These are phyloP conservation scores for Pestalotiopsis sp. DNA, from an alignment of 2,329 filamentous ascomycete species.

Conservation along the genomic window DNA sequence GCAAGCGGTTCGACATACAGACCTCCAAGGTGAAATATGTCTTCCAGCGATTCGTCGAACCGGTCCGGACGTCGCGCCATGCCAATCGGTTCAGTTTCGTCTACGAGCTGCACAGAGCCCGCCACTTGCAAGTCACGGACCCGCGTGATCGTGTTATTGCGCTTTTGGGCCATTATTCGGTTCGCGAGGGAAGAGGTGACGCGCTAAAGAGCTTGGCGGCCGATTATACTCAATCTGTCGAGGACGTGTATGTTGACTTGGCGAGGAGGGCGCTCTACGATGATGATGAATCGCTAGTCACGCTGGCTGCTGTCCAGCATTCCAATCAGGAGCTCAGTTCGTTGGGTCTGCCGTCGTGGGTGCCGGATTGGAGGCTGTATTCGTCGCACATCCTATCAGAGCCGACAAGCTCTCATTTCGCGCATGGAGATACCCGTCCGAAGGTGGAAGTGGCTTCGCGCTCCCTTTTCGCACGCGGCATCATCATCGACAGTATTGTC, in stretches of 20 bases:
- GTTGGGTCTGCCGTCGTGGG: neutral
- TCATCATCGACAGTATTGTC: neutral
- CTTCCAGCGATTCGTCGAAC: neutral
- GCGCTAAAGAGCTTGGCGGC: neutral
- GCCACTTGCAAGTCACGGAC: neutral
- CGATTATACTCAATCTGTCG: neutral
- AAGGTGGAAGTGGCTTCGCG: neutral
- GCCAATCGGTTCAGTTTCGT: neutral
- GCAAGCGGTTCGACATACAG: neutral
- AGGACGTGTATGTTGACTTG: neutral
- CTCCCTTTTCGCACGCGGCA: neutral
- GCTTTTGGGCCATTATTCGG: neutral
- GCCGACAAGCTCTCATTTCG: neutral
- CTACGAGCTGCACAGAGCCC: neutral
- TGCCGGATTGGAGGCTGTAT: neutral
- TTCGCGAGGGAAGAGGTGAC: neutral
- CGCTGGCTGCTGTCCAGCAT: neutral
- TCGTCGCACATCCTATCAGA: neutral
- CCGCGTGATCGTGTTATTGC: neutral
- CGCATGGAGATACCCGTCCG: neutral
- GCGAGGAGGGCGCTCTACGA: neutral
- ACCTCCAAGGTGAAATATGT: neutral
- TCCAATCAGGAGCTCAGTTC: neutral
- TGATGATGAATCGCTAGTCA: neutral
- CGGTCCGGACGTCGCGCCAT: neutral